Evolutionary conservation across 352 stramenopile species (phyloP), one percentile per base, ranked within the genome.

Genomic region (Globisporangium spiculum): DNA sequence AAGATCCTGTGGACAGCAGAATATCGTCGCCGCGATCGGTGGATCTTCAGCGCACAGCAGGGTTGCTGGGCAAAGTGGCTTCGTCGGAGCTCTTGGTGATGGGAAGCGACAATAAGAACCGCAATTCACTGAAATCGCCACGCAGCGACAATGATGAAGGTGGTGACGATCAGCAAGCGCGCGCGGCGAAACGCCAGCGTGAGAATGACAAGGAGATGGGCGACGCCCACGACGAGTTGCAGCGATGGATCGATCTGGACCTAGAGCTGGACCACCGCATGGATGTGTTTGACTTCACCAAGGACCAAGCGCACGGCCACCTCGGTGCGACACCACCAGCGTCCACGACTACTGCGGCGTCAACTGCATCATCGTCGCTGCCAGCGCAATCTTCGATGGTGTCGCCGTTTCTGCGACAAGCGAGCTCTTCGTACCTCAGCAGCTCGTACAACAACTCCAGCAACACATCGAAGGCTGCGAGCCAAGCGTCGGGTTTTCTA

Each of bases 241-340:
- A 87, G 69, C 78, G 78, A 27, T 86, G 80, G 75, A 88, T 90
- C 71, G 80, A 89, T 55, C 72, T 89, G 50, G 78, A 86, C 55
- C 62, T 88, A 0, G 80, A 88, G 44, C 63, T 86, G n/a, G 80
- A 84, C 65, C 67, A 88, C 56, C 74, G 77, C 68, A 84, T 87
- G 75, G 80, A 88, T 69, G 74, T 83, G 56, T 82, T 86, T 36
- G 74, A 88, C 60, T 81, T 80, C 54, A 77, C 73, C 4, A 70
- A 66, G 32, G 63, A 73, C 48, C 56, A 63, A 9, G 24, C 48
- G 32, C 26, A 38, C 9, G 18, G 22, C 4, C 12, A 56, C 38
- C 18, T n/a, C 8, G 41, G 41, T 5, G 41, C 38, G n/a, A 48
- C 5, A 9, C 26, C 5, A n/a, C 27, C 26, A 60, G 16, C 16